phyloP scores from a whole-genome alignment of 805 yeast genomes.

The Candida arabinofermentans region DNA sequence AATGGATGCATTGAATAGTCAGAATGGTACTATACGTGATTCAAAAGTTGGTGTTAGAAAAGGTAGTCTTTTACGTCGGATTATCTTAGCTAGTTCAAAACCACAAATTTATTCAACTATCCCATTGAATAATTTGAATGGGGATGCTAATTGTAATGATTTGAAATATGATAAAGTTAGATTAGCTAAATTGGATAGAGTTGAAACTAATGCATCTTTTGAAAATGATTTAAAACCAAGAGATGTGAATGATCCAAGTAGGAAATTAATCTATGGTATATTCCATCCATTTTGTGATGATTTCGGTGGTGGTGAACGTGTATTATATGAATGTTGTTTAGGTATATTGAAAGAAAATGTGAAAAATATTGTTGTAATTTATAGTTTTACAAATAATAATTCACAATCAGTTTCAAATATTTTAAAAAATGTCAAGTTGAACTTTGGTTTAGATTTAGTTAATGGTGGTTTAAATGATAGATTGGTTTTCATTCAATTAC shows the following conservation, averaged over 20 bases:
- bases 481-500: conserved; percentile 29
- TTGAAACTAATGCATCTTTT: conserved; percentile 14
- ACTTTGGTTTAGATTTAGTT: conserved; percentile 28
- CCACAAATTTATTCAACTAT: conserved; percentile 34
- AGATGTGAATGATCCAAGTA: conserved; percentile 28
- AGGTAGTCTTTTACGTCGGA: conserved; percentile 28
- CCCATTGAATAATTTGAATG: conserved; percentile 24
- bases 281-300: conserved; percentile 96
- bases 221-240: conserved; percentile 23
- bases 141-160: conserved; percentile 12
- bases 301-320: conserved; percentile 98
- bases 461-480: conserved; percentile 21
- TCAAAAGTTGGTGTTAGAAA: conserved; percentile 24
- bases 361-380: conserved; percentile 58
- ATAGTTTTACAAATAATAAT: conserved; percentile 36
- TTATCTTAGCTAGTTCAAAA: conserved; percentile 27
- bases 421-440: conserved; percentile 19
- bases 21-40: conserved; percentile 17
- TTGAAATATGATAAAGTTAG: conserved; percentile 15
- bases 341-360: conserved; percentile 52
- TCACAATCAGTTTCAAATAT: conserved; percentile 22
- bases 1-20: conserved; percentile 15
- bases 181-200: conserved; percentile 26
- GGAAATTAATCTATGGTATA: conserved; percentile 65
- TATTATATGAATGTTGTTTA: conserved; percentile 88